Conservation (phyloP, 2,329 filamentous ascomycete genomes). For the Phaeosphaeria sp. region DNA sequence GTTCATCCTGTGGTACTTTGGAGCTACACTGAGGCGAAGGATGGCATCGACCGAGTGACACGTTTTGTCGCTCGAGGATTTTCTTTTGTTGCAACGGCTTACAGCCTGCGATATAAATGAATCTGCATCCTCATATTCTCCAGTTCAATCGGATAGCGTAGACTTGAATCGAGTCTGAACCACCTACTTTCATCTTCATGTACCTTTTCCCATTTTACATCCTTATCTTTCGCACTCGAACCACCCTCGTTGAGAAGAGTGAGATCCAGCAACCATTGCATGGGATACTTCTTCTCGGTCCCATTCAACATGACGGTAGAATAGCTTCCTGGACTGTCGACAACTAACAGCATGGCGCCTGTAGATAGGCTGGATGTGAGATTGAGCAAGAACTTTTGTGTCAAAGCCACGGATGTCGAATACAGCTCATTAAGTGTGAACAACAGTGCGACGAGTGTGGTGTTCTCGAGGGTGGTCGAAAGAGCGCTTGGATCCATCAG, state of each 20-base stretch:
- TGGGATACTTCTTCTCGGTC: conserved; percentile 75
- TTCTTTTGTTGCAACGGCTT: background rate
- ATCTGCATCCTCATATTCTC: conserved; percentile 97
- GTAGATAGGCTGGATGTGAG: conserved; percentile 65
- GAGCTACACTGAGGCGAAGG: conserved; percentile 35
- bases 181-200: conserved; percentile 79
- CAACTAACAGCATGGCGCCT: conserved; percentile 77
- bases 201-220: conserved; percentile 71
- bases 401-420: conserved; percentile 73
- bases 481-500: conserved; percentile 48
- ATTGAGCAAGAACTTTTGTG: conserved; percentile 76
- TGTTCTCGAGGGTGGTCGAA: conserved; percentile 30
- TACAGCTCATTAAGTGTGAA: conserved; percentile 98
- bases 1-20: conserved; percentile 54
- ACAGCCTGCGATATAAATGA: conserved; percentile 70
- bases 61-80: background rate
- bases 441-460: conserved; percentile 75
- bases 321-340: conserved; percentile 94
- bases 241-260: conserved; percentile 63
- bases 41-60: conserved; percentile 10
- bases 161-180: conserved; percentile 71
- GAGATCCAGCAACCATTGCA: conserved; percentile 91
- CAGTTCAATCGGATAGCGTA: conserved; percentile 82
- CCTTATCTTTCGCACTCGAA: conserved; percentile 15
- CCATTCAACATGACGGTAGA: conserved; percentile 74